Percentiles rank a stretch among this genome's conserved stretches.
These are phyloP conservation scores for Nelumbo lutea DNA, from an alignment of 164 flowering plant genomes.

Conservation along the genomic window DNA sequence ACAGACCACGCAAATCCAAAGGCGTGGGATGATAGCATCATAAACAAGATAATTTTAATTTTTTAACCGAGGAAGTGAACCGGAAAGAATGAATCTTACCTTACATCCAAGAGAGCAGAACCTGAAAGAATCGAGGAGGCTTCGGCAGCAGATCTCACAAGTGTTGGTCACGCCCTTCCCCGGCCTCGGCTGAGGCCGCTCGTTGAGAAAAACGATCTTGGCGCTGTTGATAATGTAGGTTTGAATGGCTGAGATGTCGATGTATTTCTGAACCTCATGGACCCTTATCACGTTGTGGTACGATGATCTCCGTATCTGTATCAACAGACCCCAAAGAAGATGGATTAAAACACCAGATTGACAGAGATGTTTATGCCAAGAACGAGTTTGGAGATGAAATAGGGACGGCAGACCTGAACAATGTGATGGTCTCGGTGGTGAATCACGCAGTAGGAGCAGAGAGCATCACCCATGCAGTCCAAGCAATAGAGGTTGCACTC, in stretches of 20 bases:
- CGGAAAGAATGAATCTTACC: conserved; percentile 24
- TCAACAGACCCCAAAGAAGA: neutral
- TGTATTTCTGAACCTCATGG: conserved; percentile 61
- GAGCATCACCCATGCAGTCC: conserved; percentile 52
- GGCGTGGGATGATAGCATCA: neutral
- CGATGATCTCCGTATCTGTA: conserved; percentile 72
- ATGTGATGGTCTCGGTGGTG: conserved; percentile 54
- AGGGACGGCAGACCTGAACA: conserved; percentile 41
- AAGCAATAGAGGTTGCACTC: conserved; percentile 70
- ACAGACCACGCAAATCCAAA: no score
- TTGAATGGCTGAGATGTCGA: conserved; percentile 62
- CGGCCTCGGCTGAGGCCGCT: conserved; percentile 71
- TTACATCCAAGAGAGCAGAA: conserved; percentile 88
- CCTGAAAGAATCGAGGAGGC: conserved; percentile 69
- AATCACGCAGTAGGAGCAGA: conserved; percentile 58
- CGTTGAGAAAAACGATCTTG: conserved; percentile 68
- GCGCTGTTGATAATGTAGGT: conserved; percentile 83
- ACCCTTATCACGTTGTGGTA: conserved; percentile 81
- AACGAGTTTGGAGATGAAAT: neutral
- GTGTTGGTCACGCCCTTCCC: conserved; percentile 80
- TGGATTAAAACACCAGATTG: neutral
- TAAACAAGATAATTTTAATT: neutral
- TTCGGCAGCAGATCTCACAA: conserved; percentile 61
- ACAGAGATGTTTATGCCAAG: no score
- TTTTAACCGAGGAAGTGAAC: no score